Base-by-base conservation (phyloP, 2,329 filamentous ascomycete species). In the Lachnellula subtilissima region DNA sequence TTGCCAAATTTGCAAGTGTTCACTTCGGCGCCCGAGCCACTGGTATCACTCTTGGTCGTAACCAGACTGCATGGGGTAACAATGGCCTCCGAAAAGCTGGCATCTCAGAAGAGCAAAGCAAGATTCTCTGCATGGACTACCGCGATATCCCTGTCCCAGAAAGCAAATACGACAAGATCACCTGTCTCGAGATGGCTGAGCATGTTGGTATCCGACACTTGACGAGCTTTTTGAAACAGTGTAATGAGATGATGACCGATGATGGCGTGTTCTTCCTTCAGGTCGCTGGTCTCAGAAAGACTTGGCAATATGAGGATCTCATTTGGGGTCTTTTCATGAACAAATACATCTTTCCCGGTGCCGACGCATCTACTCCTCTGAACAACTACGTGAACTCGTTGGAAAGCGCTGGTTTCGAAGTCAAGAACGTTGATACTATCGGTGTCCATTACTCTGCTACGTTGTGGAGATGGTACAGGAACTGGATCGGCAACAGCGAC, bases 311-410 rank as follows among this genome's bases (percentile, higher is more conserved):
- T 71, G 92, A 97, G 80, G 93, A 97, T 76, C 83, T 97, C 51
- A 89, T 93, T 73, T 97, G 94, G 94, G 94, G 94, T 72, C 82
- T 97, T 48, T 97, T 97, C 83, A 96, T 97, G 91, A 97, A 97
- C 86, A 97, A 96, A 79, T 96, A 97, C 75, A 82, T 97, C 73
- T 97, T 97, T 83, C 94, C 92, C 36, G 94, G 94, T 71, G 94
- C 94, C 51, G 94, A 97, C 71, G 94, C 94, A 52, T 96, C 90
- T 45, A 96, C 91, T 56, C 94, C 94, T 51, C 85, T 99, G 49
- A 91, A 90, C 65, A 94, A 87, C 75, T 90, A 94, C 67, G 79
- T 96, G 66, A 85, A 91, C 73, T 85, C 85, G 70, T 83, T 97
- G 19, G 94, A 99, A 78, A 86, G 82, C 55, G 87, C 89, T 61